Evolutionary conservation across 352 stramenopile species (phyloP), one percentile per base, ranked within the genome.

Genomic region (Phytopythium delawarense): DNA sequence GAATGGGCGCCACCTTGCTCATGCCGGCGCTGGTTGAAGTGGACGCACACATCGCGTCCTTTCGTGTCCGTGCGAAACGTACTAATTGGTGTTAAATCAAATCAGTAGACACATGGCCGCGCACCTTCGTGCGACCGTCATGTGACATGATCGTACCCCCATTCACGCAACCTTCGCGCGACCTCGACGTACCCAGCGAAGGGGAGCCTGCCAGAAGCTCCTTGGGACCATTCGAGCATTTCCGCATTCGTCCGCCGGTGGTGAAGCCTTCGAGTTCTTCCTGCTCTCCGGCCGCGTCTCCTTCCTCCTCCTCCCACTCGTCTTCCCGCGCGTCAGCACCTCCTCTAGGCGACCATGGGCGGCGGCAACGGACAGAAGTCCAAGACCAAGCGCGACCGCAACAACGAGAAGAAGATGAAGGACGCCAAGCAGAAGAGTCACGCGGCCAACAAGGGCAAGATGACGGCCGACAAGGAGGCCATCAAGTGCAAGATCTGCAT

Each of bases 401-500:
- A 89, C 70, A 91, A 92, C 64, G 72, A 64, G 44, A 94, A 94
- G 79, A 94, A 94, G 76, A 76, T 80, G 61, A 94, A 94, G 69
- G 85, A 92, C 0, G 74, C 80, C 54, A 94, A 91, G 70, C 51
- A 81, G 40, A 92, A 92, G 72, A 89, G 79, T 67, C 82, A 88
- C 64, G 76, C 78, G n/a, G 83, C 81, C 61, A 91, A 76, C 62
- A 91, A 89, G 59, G 77, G 73, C 65, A 94, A 94, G 73, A 92
- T 94, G 79, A 72, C 78, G 63, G 81, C 83, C n/a, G 85, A 94
- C 69, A 76, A 76, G 51, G 75, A 77, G 40, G 79, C 78, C 34
- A 77, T 91, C 75, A 94, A 92, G 75, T 94, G 85, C 80, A 94
- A 91, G 58, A 91, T 94, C 72, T 94, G 85, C 71, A 84, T 94